phyloP scores from a whole-genome alignment of 345 rosid genomes.

The Populus deltoides region DNA sequence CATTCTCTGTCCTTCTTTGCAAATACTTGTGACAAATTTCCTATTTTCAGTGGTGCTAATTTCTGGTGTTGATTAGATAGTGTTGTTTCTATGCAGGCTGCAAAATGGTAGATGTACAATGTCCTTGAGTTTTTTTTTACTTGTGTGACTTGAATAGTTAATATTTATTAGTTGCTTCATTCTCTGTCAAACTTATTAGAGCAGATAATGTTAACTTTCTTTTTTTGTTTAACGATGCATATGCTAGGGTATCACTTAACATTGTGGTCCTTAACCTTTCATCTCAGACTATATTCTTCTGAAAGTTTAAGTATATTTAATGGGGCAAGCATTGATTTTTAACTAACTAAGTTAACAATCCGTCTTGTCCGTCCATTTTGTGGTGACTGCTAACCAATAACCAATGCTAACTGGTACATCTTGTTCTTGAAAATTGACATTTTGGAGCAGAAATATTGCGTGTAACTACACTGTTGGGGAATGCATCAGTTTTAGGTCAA shows the following conservation, averaged over 20 bases:
- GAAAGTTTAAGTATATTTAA: conserved; percentile 24
- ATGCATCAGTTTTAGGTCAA: conserved; percentile 98
- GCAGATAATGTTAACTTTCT: not conserved
- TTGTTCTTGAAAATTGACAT: conserved; percentile 95
- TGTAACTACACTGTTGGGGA: conserved; percentile 98
- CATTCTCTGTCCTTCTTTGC: not conserved
- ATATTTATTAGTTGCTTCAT: not conserved
- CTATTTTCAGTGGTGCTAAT: not conserved
- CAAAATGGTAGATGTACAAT: not conserved
- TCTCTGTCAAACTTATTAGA: conserved; percentile 3
- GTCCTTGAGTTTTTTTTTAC: conserved; percentile 1
- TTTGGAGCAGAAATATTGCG: conserved; percentile 98
- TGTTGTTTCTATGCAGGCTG: not conserved
- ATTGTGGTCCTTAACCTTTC: conserved; percentile 17
- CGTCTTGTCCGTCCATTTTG: conserved; percentile 48
- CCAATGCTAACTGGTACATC: conserved; percentile 89
- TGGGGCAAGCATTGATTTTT: conserved; percentile 34
- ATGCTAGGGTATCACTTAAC: conserved; percentile 4
- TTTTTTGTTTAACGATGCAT: conserved; percentile 8
- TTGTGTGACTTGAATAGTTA: not conserved
- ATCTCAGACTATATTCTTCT: conserved; percentile 20
- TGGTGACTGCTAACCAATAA: conserved; percentile 64
- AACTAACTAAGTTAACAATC: conserved; percentile 56
- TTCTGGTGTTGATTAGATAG: conserved; percentile 1
- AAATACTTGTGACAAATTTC: not conserved